phyloP scores from a whole-genome alignment of 2,329 filamentous ascomycete species.

The Pyricularia grisea region DNA sequence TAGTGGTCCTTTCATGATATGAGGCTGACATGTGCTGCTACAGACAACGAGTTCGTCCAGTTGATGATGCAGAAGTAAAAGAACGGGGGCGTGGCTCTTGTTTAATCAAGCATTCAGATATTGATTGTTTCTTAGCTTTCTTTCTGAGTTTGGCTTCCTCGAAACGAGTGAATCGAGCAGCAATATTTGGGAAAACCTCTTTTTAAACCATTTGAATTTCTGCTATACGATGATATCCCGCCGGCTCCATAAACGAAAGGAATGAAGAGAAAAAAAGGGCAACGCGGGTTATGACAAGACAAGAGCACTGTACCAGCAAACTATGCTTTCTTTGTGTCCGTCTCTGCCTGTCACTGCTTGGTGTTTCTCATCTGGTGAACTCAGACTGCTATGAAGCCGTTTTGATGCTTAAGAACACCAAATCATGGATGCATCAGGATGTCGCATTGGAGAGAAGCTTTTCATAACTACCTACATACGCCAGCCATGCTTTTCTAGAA shows the following conservation, averaged over 20 bases:
- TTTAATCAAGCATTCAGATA: conserved; percentile 8
- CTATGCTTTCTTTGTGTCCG: background rate
- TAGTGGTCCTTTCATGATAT: background rate
- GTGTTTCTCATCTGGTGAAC: background rate
- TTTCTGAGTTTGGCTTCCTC: conserved; percentile 11
- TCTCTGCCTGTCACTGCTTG: background rate
- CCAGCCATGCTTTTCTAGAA: background rate
- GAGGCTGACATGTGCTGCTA: conserved; percentile 15
- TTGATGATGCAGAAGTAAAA: conserved; percentile 91
- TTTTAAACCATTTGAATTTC: conserved; percentile 1
- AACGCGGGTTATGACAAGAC: background rate
- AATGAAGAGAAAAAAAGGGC: conserved; percentile 4
- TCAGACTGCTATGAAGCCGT: background rate
- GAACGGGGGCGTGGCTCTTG: background rate
- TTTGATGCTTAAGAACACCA: background rate
- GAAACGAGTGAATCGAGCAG: conserved; percentile 11
- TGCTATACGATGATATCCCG: conserved; percentile 4
- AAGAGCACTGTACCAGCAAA: background rate
- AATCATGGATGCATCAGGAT: background rate
- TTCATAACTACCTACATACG: background rate
- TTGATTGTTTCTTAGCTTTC: conserved; percentile 11
- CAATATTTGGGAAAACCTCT: background rate
- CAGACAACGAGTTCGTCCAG: conserved; percentile 89
- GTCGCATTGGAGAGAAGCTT: background rate
- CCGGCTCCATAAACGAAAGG: background rate